Base-by-base conservation (phyloP, 176 grass and related monocot species). In the Hordeum marinum region DNA sequence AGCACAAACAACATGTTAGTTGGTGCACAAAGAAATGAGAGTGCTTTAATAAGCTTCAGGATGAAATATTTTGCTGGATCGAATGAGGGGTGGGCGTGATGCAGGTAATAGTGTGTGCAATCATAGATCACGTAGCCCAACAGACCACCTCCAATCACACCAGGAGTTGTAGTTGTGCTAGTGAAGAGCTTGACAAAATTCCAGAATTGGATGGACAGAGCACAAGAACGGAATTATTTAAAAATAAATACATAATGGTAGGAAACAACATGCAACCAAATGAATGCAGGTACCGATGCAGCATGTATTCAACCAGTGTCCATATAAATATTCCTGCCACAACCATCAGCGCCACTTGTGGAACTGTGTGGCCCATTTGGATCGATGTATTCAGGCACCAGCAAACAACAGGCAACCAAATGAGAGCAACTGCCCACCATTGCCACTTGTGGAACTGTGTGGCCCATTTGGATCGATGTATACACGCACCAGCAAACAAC, bases 71-170 rank as follows among this genome's bases (percentile, higher is more conserved):
- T 95, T 72, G 88, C 89, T 26, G 85, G 83, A 64, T 92, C 79
- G 37, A 71, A 73, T 17, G 89, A 83, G 50, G 96, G 96, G 15
- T 87, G 91, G 0, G 89, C 93, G 48, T 98, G 96, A 80, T 98
- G 96, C 72, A 98, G 72, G 70, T 98, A 98, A 59, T 98, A 98
- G 79, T 98, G 96, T 54, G 93, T 98, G 88, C 96, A 98, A 67
- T 98, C 93, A 31, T 98, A 98, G 7, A 98, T 85, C 64, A 95
- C 96, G 37, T 98, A 98, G 18, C 96, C 93, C 80, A 98, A 78
- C 26, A 98, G 72, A 18, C 91, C 96, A 26, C 96, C 96, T 84
- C 96, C 93, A 68, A 94, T 95, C 37, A 98, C 10, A 6, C 89
- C 91, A 32, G 91, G 93, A 79, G 89, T 84, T 23, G 88, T 83